phyloP scores from a whole-genome alignment of 2,329 filamentous ascomycete species.

The Colletotrichum graminicola region DNA sequence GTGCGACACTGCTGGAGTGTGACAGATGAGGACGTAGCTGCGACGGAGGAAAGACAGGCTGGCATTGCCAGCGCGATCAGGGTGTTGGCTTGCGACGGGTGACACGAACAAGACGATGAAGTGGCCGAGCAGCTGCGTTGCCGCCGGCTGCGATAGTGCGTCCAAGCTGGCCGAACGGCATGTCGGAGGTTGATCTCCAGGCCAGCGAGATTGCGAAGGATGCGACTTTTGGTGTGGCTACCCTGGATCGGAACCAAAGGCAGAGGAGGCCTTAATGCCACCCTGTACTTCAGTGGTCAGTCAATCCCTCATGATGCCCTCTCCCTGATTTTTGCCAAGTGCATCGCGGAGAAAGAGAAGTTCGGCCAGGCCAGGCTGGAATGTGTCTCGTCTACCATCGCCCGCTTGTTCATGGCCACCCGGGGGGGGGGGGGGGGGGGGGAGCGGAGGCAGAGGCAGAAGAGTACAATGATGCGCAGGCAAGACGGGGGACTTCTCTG shows the following conservation, averaged over 20 bases:
- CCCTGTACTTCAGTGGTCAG: neutral
- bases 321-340: slow-evolving; percentile 2
- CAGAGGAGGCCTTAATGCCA: neutral
- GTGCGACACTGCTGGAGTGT: slow-evolving; percentile 12
- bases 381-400: neutral
- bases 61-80: neutral
- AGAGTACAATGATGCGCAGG: neutral
- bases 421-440: too few species aligned
- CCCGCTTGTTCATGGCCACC: neutral
- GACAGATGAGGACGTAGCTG: slow-evolving; percentile 28
- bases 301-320: neutral
- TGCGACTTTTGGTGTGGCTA: slow-evolving; percentile 16
- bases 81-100: slow-evolving; percentile 14
- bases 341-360: slow-evolving; percentile 21
- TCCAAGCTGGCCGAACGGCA: slow-evolving; percentile 2
- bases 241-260: slow-evolving; percentile 17
- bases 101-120: slow-evolving; percentile 21
- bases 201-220: slow-evolving; percentile 23
- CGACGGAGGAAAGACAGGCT: slow-evolving; percentile 15
- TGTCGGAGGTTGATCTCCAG: slow-evolving; percentile 9
- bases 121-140: slow-evolving; percentile 9
- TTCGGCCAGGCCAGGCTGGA: neutral
- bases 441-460: neutral
- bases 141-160: neutral
- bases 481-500: slow-evolving; percentile 12